A percentile compares a stretch with the other conserved stretches of the same genome.
Conservation (phyloP, 2,329 filamentous ascomycete species). For the Colletotrichum sp. region DNA sequence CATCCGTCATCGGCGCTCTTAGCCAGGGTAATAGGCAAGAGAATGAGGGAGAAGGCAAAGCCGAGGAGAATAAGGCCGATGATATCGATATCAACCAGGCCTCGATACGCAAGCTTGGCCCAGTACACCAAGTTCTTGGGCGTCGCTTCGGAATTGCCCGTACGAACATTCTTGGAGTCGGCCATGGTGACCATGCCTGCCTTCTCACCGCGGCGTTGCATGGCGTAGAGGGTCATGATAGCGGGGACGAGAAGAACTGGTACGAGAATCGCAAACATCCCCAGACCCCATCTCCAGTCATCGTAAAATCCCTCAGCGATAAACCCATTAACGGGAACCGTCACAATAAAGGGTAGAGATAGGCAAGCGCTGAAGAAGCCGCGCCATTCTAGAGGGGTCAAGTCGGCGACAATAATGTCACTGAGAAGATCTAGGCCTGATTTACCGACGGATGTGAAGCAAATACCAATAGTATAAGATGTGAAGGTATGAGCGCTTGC, state of each 20-base stretch:
- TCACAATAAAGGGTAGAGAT: conserved; percentile 37
- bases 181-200: conserved; percentile 50
- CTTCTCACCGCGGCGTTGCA: conserved; percentile 63
- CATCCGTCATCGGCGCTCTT: conserved; percentile 36
- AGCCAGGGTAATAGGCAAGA: conserved; percentile 67
- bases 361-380: conserved; percentile 37
- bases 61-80: conserved; percentile 61
- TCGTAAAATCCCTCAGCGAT: conserved; percentile 43
- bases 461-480: conserved; percentile 39
- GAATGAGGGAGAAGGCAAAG: conserved; percentile 61
- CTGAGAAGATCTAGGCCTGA: conserved; percentile 41
- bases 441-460: conserved; percentile 41
- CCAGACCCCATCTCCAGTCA: conserved; percentile 69
- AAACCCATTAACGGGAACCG: conserved; percentile 44
- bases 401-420: conserved; percentile 41
- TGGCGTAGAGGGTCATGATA: conserved; percentile 57
- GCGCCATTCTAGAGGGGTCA: conserved; percentile 41
- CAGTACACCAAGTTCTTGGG: conserved; percentile 23
- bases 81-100: conserved; percentile 64
- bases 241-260: conserved; percentile 63
- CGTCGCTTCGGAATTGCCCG: conserved; percentile 27
- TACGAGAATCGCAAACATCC: conserved; percentile 66
- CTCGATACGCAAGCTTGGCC: conserved; percentile 31
- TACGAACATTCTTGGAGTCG: conserved; percentile 35
- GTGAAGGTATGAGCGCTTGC: conserved; percentile 35